These are phyloP conservation scores for Pythium scleroteichum DNA, from an alignment of 352 stramenopile genomes.

Conservation along the genomic window DNA sequence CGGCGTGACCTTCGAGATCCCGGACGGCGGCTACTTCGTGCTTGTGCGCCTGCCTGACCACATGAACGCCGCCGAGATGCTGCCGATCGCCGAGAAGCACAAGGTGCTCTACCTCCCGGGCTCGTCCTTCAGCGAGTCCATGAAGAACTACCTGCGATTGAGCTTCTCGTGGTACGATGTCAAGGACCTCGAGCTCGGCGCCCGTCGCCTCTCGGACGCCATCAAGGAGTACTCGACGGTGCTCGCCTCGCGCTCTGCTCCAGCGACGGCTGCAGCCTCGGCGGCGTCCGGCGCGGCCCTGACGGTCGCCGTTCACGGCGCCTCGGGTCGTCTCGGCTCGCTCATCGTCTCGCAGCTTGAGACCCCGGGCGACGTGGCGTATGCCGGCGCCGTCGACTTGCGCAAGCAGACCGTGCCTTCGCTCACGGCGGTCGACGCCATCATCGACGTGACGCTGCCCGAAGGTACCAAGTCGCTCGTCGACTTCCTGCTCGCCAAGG, in stretches of 20 bases:
- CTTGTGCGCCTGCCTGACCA: conserved; percentile 77
- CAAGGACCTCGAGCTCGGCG: conserved; percentile 74
- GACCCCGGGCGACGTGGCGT: conserved; percentile 47
- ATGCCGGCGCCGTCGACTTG: conserved; percentile 59
- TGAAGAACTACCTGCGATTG: conserved; percentile 89
- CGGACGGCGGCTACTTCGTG: conserved; percentile 89
- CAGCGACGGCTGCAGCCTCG: conserved; percentile 24
- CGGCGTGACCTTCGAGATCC: conserved; percentile 70
- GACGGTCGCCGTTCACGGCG: conserved; percentile 70
- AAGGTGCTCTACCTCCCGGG: conserved; percentile 87
- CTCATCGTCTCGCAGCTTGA: conserved; percentile 71
- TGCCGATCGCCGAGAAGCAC: conserved; percentile 81
- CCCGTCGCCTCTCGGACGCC: conserved; percentile 63
- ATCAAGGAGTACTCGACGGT: conserved; percentile 65
- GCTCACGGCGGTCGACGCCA: conserved; percentile 54
- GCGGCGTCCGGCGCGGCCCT: conserved; percentile 26
- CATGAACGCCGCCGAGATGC: conserved; percentile 74
- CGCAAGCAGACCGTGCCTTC: conserved; percentile 45
- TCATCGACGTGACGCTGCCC: conserved; percentile 80
- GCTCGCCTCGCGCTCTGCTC: conserved; percentile 22
- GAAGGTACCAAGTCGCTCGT: conserved; percentile 70
- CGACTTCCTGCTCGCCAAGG: conserved; percentile 52
- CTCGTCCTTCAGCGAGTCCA: conserved; percentile 78
- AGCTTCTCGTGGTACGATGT: conserved; percentile 89
- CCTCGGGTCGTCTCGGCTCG: conserved; percentile 63